Evolutionary conservation across 1,139 yeast genomes (phyloP).

Genomic region (Scheffersomyces cryptocercus): DNA sequence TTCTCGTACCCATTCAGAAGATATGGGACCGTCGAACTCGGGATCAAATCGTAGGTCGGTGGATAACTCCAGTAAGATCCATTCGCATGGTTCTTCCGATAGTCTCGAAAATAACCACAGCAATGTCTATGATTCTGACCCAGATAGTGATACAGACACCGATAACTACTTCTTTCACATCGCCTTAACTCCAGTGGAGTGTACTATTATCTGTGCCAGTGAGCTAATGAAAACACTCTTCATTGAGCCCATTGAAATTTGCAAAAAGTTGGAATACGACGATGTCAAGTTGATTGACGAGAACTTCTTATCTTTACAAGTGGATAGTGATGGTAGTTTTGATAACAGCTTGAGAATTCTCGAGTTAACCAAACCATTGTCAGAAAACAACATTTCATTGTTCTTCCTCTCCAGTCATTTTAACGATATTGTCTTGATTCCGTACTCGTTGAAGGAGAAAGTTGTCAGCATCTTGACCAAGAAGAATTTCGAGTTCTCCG

Average conservation of each 20-base stretch:
- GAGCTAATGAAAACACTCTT: slow-evolving; percentile 39
- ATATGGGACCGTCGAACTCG: no score
- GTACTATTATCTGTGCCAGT: slow-evolving; percentile 54
- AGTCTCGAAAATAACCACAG: background rate
- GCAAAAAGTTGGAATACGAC: slow-evolving; percentile 24
- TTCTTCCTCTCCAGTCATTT: slow-evolving; percentile 68
- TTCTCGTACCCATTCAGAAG: no score
- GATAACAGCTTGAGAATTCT: slow-evolving; percentile 56
- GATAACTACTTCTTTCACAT: slow-evolving; percentile 47
- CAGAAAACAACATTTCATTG: slow-evolving; percentile 57
- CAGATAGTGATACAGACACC: slow-evolving; percentile 8
- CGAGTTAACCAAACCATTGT: slow-evolving; percentile 60
- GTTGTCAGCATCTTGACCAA: slow-evolving; percentile 48
- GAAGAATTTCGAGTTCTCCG: slow-evolving; percentile 47
- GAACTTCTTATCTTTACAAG: slow-evolving; percentile 54
- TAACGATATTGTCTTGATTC: slow-evolving; percentile 66
- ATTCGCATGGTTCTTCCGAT: background rate
- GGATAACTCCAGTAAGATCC: slow-evolving; percentile 21
- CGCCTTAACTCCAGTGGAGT: slow-evolving; percentile 57
- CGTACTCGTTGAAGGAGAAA: slow-evolving; percentile 41
- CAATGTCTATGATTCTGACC: background rate
- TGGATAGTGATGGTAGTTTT: slow-evolving; percentile 62
- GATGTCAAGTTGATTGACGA: slow-evolving; percentile 48
- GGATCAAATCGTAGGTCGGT: slow-evolving; percentile 7
- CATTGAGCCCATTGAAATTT: slow-evolving; percentile 31